Evolutionary conservation across 768 basidiomycete species (phyloP).

Genomic region (Candolleomyces efflorescens): DNA sequence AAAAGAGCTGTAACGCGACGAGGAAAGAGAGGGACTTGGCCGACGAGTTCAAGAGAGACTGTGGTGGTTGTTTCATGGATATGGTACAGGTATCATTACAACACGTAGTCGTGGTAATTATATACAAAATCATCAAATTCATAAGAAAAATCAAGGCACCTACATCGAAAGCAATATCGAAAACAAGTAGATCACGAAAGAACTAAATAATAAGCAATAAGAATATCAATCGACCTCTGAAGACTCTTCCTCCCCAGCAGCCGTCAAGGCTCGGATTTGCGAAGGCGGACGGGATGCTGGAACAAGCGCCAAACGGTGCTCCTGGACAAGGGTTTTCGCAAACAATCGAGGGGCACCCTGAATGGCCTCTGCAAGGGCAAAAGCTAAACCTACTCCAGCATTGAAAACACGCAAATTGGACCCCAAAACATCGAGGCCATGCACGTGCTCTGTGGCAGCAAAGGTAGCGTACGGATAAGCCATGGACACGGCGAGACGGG

Average conservation of each 20-base stretch:
- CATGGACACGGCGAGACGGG: conserved; percentile 55
- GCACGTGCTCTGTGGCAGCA: conserved; percentile 17
- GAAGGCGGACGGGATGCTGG: neutral
- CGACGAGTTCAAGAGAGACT: conserved; percentile 26
- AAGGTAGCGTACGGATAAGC: conserved; percentile 48
- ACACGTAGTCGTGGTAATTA: neutral
- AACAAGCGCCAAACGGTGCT: conserved; percentile 17
- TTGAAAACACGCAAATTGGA: conserved; percentile 50
- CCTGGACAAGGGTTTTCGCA: conserved; percentile 23
- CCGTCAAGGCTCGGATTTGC: neutral
- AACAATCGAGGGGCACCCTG: conserved; percentile 38
- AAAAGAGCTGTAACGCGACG: conserved; percentile 81
- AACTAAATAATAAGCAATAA: conserved; percentile 5
- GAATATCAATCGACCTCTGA: conserved; percentile 4
- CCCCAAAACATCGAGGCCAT: conserved; percentile 53
- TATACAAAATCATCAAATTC: neutral
- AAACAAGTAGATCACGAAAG: neutral
- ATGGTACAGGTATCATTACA: neutral
- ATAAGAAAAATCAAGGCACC: neutral
- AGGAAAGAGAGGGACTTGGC: conserved; percentile 57
- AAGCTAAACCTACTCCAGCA: conserved; percentile 53
- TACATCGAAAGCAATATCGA: neutral
- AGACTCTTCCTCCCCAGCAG: conserved; percentile 8
- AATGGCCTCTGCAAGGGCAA: conserved; percentile 68
- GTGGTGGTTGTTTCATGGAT: neutral